These are phyloP conservation scores for Elaeagnus macrophylla DNA, from an alignment of 306 rosid genomes.

Conservation along the genomic window DNA sequence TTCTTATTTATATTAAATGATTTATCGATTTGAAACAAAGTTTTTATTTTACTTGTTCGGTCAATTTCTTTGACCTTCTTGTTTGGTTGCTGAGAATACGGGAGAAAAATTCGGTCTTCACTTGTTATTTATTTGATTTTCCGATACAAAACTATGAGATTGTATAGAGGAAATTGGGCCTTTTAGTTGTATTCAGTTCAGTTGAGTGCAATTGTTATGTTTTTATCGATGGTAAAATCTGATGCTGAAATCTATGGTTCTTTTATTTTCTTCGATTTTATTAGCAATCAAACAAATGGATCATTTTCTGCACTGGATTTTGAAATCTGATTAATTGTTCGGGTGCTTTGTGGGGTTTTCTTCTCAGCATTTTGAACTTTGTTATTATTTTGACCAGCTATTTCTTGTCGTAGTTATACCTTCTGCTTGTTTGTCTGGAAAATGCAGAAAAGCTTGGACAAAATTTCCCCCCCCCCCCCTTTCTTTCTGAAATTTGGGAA, in stretches of 20 bases:
- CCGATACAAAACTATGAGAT: constrained; percentile 17
- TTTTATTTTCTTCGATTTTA: constrained; percentile 26
- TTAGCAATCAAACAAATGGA: constrained; percentile 29
- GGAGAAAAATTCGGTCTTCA: constrained; percentile 20
- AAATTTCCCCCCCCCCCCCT: constrained; percentile 7
- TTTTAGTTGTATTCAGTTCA: constrained; percentile 36
- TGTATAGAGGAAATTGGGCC: constrained; percentile 23
- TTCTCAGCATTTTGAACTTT: constrained; percentile 1
- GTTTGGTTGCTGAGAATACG: constrained; percentile 47
- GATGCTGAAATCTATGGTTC: constrained; percentile 14
- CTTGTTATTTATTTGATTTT: constrained; percentile 12
- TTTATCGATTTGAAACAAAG: constrained; percentile 19
- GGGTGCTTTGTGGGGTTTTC: constrained; percentile 7
- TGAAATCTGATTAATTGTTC: constrained; percentile 29
- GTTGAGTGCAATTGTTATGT: constrained; percentile 29
- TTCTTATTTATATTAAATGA: constrained; percentile 20
- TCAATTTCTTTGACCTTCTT: constrained; percentile 24
- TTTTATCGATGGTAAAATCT: constrained; percentile 7
- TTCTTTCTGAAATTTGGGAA: background rate
- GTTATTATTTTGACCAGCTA: constrained; percentile 11
- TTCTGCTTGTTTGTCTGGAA: constrained; percentile 18
- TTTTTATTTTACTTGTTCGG: constrained; percentile 23
- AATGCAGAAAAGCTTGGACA: background rate
- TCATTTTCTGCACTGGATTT: constrained; percentile 31
- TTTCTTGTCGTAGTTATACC: constrained; percentile 16